Evolutionary conservation across 805 yeast genomes (phyloP), one percentile per base, ranked within the genome.

Genomic region (Metschnikowia colocasiae): DNA sequence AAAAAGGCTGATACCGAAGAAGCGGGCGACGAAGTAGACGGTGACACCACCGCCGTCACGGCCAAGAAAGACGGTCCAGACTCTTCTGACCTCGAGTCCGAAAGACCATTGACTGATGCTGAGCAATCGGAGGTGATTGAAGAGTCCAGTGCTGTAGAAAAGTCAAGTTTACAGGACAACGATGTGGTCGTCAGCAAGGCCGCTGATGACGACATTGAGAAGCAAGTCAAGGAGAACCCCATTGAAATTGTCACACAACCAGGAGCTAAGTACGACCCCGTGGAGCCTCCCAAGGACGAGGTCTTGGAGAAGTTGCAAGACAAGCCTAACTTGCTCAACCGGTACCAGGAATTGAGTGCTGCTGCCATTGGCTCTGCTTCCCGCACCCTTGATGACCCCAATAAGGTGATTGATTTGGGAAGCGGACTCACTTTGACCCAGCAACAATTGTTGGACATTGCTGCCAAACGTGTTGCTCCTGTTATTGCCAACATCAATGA

Each of bases 401-500:
- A 75, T 52, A 69, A 76, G 61, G 60, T 72, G 20, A 62, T 79
- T 52, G 75, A 76, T 54, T 65, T 79, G 51, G 84, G 84, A 46
- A 73, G 76, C 38, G 83, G 83, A 16, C 68, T 79, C 59, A 67
- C 59, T 40, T 67, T 79, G 68, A 74, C 83, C 39, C 81, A 79
- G 54, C 74, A 73, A 46, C 81, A 79, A 60, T 72, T 79, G 51
- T 67, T 77, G 54, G 83, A 71, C 43, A 74, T 79, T 57, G 83
- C 83, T 19, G 75, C 76, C 33, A 68, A 67, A 52, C 70, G 83
- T 53, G 80, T 79, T 32, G 76, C 78, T 29, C 84, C 84, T 4
- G 74, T 79, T 32, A 65, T 79, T 57, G 69, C 73, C 38, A 68
- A 63, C 52, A 78, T 79, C 58, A 76, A 78, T 57, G 75, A 71